Percentiles rank a stretch among this genome's conserved stretches.
phyloP scores from a whole-genome alignment of 768 basidiomycete species.

The Podaxis pistillaris region DNA sequence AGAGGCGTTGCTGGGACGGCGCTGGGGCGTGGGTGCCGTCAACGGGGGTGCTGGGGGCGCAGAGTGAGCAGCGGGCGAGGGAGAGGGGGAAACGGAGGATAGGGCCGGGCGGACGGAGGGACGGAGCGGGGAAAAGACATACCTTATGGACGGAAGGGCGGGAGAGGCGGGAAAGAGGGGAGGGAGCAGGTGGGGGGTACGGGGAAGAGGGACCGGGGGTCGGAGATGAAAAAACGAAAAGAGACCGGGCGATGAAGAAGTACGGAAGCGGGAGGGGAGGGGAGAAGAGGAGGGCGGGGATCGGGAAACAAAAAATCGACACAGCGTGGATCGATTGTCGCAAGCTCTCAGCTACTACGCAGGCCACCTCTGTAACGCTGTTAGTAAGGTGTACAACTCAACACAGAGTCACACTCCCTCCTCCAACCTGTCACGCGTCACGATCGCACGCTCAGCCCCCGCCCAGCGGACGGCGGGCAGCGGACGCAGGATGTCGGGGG shows the following conservation, averaged over 20 bases:
- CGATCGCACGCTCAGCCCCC: constrained; percentile 15
- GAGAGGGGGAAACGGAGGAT: constrained; percentile 5
- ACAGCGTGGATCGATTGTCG: constrained; percentile 17
- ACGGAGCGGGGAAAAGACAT: constrained; percentile 9
- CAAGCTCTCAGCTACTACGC: constrained; percentile 17
- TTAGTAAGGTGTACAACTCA: constrained; percentile 16
- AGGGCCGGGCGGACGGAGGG: constrained; percentile 4
- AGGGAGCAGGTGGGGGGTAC: neutral
- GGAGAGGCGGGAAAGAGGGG: constrained; percentile 1
- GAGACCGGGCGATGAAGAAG: constrained; percentile 8
- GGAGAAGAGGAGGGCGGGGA: constrained; percentile 15
- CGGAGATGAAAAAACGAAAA: constrained; percentile 11
- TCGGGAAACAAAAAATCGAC: constrained; percentile 15
- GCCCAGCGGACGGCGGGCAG: constrained; percentile 13
- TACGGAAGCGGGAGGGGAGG: constrained; percentile 11
- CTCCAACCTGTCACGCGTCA: constrained; percentile 12
- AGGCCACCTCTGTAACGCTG: constrained; percentile 16
- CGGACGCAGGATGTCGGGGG: neutral
- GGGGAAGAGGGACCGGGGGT: constrained; percentile 1
- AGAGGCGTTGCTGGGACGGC: neutral
- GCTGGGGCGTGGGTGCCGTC: neutral
- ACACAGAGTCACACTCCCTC: constrained; percentile 9
- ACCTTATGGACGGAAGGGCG: constrained; percentile 12
- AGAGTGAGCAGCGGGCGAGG: constrained; percentile 3
- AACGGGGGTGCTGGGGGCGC: neutral